A percentile compares a stretch with the other conserved stretches of the same genome.
Evolutionary conservation across 805 yeast species (phyloP).

Genomic region (Wickerhamia fluorescens): DNA sequence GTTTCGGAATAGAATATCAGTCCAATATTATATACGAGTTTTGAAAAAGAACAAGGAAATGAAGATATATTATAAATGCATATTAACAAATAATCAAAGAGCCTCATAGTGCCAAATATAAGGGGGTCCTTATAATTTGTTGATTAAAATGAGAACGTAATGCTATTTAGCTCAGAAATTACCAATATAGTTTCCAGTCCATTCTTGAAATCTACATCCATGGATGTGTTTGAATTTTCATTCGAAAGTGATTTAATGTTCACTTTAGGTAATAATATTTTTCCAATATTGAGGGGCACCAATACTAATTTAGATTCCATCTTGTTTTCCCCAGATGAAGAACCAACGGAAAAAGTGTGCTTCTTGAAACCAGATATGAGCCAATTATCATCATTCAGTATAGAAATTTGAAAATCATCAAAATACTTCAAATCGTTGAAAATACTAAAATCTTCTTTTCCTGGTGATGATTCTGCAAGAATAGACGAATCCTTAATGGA

Average conservation of each 20-base stretch:
- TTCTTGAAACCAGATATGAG: slow-evolving; percentile 64
- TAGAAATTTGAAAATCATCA: slow-evolving; percentile 33
- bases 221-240: slow-evolving; percentile 24
- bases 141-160: slow-evolving; percentile 53
- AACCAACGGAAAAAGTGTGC: slow-evolving; percentile 38
- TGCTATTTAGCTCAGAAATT: slow-evolving; percentile 59
- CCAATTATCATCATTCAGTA: slow-evolving; percentile 67
- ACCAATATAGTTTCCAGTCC: slow-evolving; percentile 64
- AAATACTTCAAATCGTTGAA: slow-evolving; percentile 4
- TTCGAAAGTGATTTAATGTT: slow-evolving; percentile 23
- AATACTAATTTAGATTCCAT: slow-evolving; percentile 37
- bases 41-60: too few species aligned
- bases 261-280: slow-evolving; percentile 58
- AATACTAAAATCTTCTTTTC: slow-evolving; percentile 8
- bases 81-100: too few species aligned
- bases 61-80: too few species aligned
- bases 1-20: too few species aligned
- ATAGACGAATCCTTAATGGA: slow-evolving; percentile 7
- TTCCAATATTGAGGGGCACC: slow-evolving; percentile 74
- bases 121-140: too few species aligned
- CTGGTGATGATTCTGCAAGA: slow-evolving; percentile 23
- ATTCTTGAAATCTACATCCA: slow-evolving; percentile 62
- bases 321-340: slow-evolving; percentile 3
- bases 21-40: too few species aligned
- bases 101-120: too few species aligned